phyloP scores from a whole-genome alignment of 2,329 filamentous ascomycete genomes.

The Microdochium bolleyi region DNA sequence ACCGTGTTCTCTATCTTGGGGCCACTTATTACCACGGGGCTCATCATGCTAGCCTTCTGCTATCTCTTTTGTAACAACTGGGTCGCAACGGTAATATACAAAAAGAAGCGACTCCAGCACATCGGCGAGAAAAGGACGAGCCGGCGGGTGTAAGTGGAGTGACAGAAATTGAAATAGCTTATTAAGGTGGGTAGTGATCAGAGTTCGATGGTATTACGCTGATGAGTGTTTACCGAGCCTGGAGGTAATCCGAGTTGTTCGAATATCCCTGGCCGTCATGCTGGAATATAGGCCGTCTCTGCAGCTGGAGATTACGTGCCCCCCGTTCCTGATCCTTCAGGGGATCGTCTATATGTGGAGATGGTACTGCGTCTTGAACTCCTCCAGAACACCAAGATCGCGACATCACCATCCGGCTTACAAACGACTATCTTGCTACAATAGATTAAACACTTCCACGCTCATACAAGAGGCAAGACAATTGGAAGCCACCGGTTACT shows the following conservation, averaged over 20 bases:
- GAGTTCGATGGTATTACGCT: too few species aligned
- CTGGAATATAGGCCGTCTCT: slow-evolving; percentile 4
- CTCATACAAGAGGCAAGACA: background rate
- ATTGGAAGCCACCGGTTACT: slow-evolving; percentile 4
- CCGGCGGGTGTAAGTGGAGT: background rate
- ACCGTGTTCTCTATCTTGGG: slow-evolving; percentile 36
- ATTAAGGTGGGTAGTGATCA: too few species aligned
- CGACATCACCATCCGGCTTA: background rate
- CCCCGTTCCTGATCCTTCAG: slow-evolving; percentile 4
- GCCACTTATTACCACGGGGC: slow-evolving; percentile 20
- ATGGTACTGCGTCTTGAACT: slow-evolving; percentile 1
- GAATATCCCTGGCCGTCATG: too few species aligned
- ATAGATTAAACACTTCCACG: background rate
- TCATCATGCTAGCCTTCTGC: slow-evolving; percentile 9
- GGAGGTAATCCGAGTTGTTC: too few species aligned
- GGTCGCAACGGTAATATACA: slow-evolving; percentile 8
- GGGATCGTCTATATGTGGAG: slow-evolving; percentile 1
- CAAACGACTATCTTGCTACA: background rate
- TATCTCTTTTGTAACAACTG: background rate
- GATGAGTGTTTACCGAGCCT: too few species aligned
- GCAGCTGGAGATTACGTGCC: slow-evolving; percentile 1
- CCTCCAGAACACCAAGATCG: slow-evolving; percentile 1
- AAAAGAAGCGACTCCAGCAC: slow-evolving; percentile 1
- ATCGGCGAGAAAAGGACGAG: background rate
- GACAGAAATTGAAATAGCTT: too few species aligned